Conservation (phyloP, 2,329 filamentous ascomycete genomes). For the Diaporthe vaccinii region DNA sequence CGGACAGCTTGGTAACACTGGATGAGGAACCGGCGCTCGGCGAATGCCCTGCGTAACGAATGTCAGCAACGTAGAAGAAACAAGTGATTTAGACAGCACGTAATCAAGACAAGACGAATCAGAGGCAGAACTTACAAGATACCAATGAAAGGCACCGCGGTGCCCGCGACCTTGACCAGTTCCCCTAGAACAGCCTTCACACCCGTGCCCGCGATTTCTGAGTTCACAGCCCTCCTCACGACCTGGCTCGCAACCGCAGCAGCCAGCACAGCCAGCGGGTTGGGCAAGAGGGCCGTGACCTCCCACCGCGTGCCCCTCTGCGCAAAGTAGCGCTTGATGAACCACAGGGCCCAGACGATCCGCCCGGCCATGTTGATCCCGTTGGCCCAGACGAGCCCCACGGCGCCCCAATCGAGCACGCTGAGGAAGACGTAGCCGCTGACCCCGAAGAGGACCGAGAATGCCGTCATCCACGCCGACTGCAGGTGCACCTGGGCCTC, state of each 20-base stretch:
- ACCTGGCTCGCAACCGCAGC: conserved; percentile 60
- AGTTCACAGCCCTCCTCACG: conserved; percentile 51
- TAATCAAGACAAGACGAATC: conserved; percentile 14
- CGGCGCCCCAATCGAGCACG: conserved; percentile 78
- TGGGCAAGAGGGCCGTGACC: conserved; percentile 59
- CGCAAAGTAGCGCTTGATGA: conserved; percentile 76
- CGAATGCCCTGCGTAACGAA: conserved; percentile 58
- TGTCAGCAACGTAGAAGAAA: conserved; percentile 49
- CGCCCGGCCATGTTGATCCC: conserved; percentile 89
- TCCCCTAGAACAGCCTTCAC: conserved; percentile 47
- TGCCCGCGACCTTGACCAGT: conserved; percentile 62
- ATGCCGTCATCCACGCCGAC: conserved; percentile 85
- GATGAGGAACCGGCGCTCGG: conserved; percentile 67
- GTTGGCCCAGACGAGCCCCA: conserved; percentile 88
- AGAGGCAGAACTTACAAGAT: conserved; percentile 68
- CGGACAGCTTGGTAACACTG: conserved; percentile 63
- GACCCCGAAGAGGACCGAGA: conserved; percentile 81
- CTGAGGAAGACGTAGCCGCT: conserved; percentile 82
- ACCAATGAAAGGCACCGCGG: conserved; percentile 66
- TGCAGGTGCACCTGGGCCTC: conserved; percentile 82
- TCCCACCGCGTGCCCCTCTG: conserved; percentile 58
- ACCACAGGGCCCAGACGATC: conserved; percentile 83
- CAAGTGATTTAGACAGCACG: conserved; percentile 42
- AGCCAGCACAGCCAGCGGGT: conserved; percentile 56
- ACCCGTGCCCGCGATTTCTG: conserved; percentile 47